These are phyloP conservation scores for Starmerella vitae DNA, from an alignment of 805 yeast species.

Conservation along the genomic window DNA sequence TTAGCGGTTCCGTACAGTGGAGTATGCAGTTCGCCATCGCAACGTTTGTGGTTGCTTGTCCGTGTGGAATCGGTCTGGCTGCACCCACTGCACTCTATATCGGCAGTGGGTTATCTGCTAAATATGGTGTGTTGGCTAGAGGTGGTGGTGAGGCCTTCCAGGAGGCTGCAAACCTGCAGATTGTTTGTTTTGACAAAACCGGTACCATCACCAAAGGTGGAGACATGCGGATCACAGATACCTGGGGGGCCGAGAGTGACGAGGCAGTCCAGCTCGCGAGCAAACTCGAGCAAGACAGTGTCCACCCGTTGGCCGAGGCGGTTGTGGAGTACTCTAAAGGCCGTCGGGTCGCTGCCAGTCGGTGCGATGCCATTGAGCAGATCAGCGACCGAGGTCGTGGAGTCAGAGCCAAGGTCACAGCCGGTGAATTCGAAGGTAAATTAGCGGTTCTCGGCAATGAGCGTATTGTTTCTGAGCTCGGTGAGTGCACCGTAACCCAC, in stretches of 20 bases:
- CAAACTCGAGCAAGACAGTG: conserved; percentile 44
- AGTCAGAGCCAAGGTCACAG: conserved; percentile 13
- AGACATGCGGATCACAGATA: conserved; percentile 43
- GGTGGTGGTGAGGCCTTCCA: conserved; percentile 79
- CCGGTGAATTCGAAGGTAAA: conserved; percentile 11
- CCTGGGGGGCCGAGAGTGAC: conserved; percentile 21
- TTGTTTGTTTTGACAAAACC: conserved; percentile 65
- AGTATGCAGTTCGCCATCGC: conserved; percentile 64
- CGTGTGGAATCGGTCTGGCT: conserved; percentile 74
- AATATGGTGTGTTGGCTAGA: conserved; percentile 57
- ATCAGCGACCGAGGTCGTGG: conserved; percentile 19
- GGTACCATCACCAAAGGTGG: conserved; percentile 63
- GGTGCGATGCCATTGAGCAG: conserved; percentile 13
- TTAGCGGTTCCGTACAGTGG: conserved; percentile 70
- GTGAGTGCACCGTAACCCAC: conserved; percentile 28
- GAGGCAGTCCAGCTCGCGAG: conserved; percentile 33
- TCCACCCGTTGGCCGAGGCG: conserved; percentile 56
- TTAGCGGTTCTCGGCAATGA: conserved; percentile 44
- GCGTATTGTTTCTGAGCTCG: conserved; percentile 38
- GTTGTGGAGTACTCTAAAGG: conserved; percentile 33
- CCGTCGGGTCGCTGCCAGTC: conserved; percentile 10
- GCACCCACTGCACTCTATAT: conserved; percentile 76
- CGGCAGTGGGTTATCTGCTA: conserved; percentile 68
- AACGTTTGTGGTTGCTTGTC: conserved; percentile 73
- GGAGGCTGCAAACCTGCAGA: conserved; percentile 51